Evolutionary conservation across 306 rosid species (phyloP).

Genomic region (Aeschynomene evenia): DNA sequence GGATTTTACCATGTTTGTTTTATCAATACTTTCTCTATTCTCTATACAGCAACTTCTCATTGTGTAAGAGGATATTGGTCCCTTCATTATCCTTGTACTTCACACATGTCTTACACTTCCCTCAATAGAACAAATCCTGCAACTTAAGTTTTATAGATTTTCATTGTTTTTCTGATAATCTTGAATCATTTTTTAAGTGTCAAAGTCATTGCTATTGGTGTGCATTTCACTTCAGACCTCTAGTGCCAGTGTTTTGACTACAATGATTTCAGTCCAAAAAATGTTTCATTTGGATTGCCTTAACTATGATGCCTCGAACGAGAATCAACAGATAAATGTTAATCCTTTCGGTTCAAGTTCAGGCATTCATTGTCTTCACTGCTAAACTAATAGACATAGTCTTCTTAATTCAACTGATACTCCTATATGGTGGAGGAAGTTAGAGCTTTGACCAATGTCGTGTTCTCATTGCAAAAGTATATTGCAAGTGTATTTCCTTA

Average conservation of each 20-base stretch:
- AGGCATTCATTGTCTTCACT: conserved; percentile 30
- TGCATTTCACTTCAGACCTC: conserved; percentile 26
- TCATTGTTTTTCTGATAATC: conserved; percentile 27
- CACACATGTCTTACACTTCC: conserved; percentile 7
- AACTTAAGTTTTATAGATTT: conserved; percentile 19
- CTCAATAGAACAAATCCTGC: conserved; percentile 21
- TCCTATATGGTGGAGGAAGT: conserved; percentile 10
- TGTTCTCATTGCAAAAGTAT: conserved; percentile 15
- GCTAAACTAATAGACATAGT: neutral
- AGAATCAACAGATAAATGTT: conserved; percentile 16
- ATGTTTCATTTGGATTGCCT: conserved; percentile 4
- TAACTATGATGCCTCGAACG: conserved; percentile 6
- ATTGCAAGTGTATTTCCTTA: conserved; percentile 23
- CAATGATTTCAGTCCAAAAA: neutral
- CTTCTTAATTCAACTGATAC: conserved; percentile 15
- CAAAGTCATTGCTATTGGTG: conserved; percentile 17
- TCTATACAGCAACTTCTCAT: conserved; percentile 14
- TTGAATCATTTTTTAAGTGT: conserved; percentile 24
- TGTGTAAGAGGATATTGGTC: conserved; percentile 16
- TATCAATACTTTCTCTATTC: conserved; percentile 13
- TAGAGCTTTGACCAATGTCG: neutral
- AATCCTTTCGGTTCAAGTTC: conserved; percentile 26
- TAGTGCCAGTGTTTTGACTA: conserved; percentile 1
- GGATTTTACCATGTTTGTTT: conserved; percentile 6
- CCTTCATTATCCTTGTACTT: conserved; percentile 27